Conservation (phyloP, 768 basidiomycete genomes). For the Hericium erinaceus region DNA sequence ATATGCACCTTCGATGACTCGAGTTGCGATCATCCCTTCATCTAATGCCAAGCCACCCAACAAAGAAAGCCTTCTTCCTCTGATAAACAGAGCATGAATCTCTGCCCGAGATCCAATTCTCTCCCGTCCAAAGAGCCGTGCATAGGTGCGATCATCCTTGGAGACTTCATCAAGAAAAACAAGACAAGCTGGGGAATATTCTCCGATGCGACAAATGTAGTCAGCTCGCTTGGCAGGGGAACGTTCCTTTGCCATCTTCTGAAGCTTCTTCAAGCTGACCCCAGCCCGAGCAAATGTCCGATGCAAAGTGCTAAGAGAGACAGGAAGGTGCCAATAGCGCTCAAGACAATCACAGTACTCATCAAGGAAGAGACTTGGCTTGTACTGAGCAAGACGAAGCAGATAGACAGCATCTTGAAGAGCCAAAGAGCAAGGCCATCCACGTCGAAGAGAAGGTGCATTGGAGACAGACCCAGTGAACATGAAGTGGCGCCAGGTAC, state of each 20-base stretch:
- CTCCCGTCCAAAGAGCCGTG: slow-evolving; percentile 16
- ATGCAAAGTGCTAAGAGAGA: slow-evolving; percentile 17
- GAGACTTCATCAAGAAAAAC: slow-evolving; percentile 20
- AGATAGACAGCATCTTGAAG: slow-evolving; percentile 12
- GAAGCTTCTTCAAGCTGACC: slow-evolving; percentile 16
- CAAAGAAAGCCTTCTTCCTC: slow-evolving; percentile 14
- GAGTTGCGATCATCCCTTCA: slow-evolving; percentile 16
- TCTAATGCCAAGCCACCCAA: slow-evolving; percentile 16
- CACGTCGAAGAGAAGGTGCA: slow-evolving; percentile 12
- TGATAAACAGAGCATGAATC: slow-evolving; percentile 15
- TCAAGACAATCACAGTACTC: slow-evolving; percentile 11
- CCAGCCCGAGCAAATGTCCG: slow-evolving; percentile 7
- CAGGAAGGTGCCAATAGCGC: slow-evolving; percentile 3
- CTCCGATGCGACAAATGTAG: slow-evolving; percentile 14
- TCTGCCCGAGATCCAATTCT: slow-evolving; percentile 12
- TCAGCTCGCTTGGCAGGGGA: slow-evolving; percentile 12
- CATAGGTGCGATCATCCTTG: slow-evolving; percentile 21
- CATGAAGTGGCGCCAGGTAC: not conserved
- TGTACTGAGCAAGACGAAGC: slow-evolving; percentile 12
- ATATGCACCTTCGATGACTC: slow-evolving; percentile 17
- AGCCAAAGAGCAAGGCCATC: slow-evolving; percentile 11
- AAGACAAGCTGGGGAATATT: slow-evolving; percentile 12
- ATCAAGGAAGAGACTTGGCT: slow-evolving; percentile 17
- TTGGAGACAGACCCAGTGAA: slow-evolving; percentile 13
- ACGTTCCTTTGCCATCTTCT: slow-evolving; percentile 18